Base-by-base conservation (phyloP, 1,284 basidiomycete genomes). In the Kwoniella shivajii region DNA sequence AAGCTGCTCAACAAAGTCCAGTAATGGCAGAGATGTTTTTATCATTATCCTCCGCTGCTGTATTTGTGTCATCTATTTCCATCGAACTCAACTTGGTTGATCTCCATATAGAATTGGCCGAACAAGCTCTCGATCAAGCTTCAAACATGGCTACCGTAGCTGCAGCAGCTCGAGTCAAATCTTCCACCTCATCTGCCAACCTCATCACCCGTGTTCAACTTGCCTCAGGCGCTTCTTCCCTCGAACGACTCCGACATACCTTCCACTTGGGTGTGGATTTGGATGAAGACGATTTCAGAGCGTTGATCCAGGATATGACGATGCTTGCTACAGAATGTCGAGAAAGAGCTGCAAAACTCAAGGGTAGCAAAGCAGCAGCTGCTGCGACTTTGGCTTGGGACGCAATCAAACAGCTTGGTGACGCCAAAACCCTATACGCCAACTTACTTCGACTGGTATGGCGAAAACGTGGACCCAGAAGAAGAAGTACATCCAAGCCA, bases 61-160 rank as follows among this genome's bases (percentile, higher is more conserved):
- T 71, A 38, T 59, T 59, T 26, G 72, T 73, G 22, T 67, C 69
- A 0, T 52, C 62, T 5, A 63, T 70, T 29, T 65, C 69, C 14
- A 47, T 41, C n/a, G 72, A 73, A 39, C 38, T 68, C 24, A 54
- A 57, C n/a, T 60, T 62, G 2, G 73, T 73, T 18, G 74, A 77
- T 14, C 46, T 60, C 9, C 66, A 75, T 43, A 58, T 72, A 53
- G 74, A 74, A 53, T 59, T 77, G 4, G 68, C 73, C 34, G 75
- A 76, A 51, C 70, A 75, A 46, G 74, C 75, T 13, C 64, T 77
- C 9, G 75, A 77, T 49, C 75, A 76, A 56, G 75, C 76, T 11
- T 72, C 71, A 31, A 74, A 76, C 57, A 75, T 76, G 75, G 72
- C 74, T 1, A 71, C 71, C 1, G 58, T 74, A 3, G 68, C 71